Conservation (phyloP, 2,329 filamentous ascomycete genomes). For the Claviceps spartinae region DNA sequence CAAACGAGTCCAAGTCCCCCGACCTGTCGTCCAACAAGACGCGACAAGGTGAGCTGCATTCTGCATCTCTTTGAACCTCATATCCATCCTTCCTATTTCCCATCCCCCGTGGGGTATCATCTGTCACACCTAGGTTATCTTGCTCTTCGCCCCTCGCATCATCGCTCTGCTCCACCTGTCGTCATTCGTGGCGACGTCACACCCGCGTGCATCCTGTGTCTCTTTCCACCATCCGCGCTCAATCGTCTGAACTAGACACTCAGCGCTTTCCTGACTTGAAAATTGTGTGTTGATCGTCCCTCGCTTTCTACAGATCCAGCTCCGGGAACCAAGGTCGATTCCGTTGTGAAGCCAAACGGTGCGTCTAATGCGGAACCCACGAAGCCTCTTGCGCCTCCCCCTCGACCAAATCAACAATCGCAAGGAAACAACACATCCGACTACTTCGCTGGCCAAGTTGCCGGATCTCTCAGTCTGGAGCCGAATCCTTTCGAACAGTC, state of each 20-base stretch:
- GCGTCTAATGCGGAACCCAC: slow-evolving; percentile 43
- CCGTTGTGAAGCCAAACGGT: slow-evolving; percentile 33
- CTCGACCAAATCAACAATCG: slow-evolving; percentile 42
- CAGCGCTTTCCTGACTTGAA: slow-evolving; percentile 9
- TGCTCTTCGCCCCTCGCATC: slow-evolving; percentile 2
- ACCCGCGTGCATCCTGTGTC: background rate
- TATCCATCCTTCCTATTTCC: background rate
- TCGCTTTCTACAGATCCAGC: slow-evolving; percentile 22
- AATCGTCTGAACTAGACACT: background rate
- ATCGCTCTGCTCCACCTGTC: slow-evolving; percentile 1
- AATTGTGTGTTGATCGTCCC: slow-evolving; percentile 6
- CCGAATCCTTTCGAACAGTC: slow-evolving; percentile 97
- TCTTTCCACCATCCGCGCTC: background rate
- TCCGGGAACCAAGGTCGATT: slow-evolving; percentile 34
- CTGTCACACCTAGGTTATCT: background rate
- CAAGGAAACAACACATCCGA: slow-evolving; percentile 45
- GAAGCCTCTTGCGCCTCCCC: slow-evolving; percentile 57
- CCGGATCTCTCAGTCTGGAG: slow-evolving; percentile 55
- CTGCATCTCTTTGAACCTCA: slow-evolving; percentile 7
- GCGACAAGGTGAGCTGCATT: slow-evolving; percentile 28
- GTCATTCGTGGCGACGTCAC: slow-evolving; percentile 1
- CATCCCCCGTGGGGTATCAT: background rate
- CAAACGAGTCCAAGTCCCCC: slow-evolving; percentile 33
- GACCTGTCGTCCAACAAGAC: slow-evolving; percentile 30
- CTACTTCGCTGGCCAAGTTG: slow-evolving; percentile 50